Conservation (phyloP, 768 basidiomycete species). For the Phanerochaete sordida region DNA sequence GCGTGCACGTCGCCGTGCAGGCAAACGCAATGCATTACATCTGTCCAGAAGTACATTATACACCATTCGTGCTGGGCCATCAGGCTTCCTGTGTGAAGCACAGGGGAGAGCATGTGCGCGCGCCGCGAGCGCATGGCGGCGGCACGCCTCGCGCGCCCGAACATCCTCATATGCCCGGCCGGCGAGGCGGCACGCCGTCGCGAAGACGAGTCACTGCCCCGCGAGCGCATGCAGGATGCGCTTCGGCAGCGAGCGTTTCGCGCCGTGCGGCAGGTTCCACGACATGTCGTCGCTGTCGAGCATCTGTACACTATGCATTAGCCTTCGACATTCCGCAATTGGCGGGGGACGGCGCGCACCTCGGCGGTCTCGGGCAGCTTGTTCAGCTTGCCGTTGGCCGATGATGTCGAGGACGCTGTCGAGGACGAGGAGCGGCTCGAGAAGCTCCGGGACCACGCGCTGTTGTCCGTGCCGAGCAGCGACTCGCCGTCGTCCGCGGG, state of each 20-base stretch:
- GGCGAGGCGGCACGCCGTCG: too few relatives aligned
- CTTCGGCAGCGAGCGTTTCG: conserved; percentile 9
- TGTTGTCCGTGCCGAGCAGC: not conserved
- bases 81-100: too few relatives aligned
- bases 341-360: not conserved
- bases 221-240: conserved; percentile 12
- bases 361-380: not conserved
- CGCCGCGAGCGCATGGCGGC: too few relatives aligned
- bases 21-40: too few relatives aligned
- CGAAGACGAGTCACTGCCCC: conserved; percentile 2
- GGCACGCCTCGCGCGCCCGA: too few relatives aligned
- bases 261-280: conserved; percentile 7
- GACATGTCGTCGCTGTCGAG: conserved; percentile 14
- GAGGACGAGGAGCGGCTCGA: not conserved
- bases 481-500: not conserved
- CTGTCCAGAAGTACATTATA: too few relatives aligned
- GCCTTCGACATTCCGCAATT: not conserved
- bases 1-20: too few relatives aligned
- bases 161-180: too few relatives aligned
- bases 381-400: not conserved
- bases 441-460: not conserved
- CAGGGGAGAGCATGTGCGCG: too few relatives aligned
- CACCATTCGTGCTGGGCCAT: too few relatives aligned
- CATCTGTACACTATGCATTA: conserved; percentile 7
- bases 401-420: not conserved